A percentile compares a stretch with the other conserved stretches of the same genome.
These are phyloP conservation scores for Remersonia thermophila DNA, from an alignment of 2,329 filamentous ascomycete species.

Conservation along the genomic window DNA sequence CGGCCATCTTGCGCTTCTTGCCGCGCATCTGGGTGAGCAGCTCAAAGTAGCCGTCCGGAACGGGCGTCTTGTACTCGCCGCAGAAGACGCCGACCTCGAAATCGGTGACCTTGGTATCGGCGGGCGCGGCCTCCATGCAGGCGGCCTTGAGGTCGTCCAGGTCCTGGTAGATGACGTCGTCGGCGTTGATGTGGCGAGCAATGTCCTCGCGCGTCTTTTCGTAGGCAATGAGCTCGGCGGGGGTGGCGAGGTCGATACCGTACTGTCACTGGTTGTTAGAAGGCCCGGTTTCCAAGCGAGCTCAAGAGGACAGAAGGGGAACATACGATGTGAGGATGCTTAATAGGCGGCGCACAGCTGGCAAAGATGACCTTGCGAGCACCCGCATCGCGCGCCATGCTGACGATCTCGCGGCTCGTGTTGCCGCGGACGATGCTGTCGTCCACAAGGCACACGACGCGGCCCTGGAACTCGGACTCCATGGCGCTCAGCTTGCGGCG, in stretches of 20 bases:
- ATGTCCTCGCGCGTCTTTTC: slow-evolving; percentile 29
- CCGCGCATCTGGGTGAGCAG: slow-evolving; percentile 62
- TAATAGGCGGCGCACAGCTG: slow-evolving; percentile 71
- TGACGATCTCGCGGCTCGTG: slow-evolving; percentile 50
- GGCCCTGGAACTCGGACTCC: slow-evolving; percentile 68
- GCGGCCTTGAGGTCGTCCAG: slow-evolving; percentile 69
- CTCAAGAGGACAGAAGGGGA: background rate
- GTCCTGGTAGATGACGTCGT: slow-evolving; percentile 43
- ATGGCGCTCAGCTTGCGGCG: slow-evolving; percentile 84
- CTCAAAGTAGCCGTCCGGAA: slow-evolving; percentile 70
- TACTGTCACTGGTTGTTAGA: slow-evolving; percentile 20
- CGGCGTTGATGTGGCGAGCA: slow-evolving; percentile 30
- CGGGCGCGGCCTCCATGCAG: slow-evolving; percentile 58
- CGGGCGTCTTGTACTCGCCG: slow-evolving; percentile 72
- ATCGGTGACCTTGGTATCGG: slow-evolving; percentile 36
- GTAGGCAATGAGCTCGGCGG: slow-evolving; percentile 30
- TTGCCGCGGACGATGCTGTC: slow-evolving; percentile 84
- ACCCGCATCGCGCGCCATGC: slow-evolving; percentile 78
- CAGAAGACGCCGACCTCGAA: slow-evolving; percentile 93
- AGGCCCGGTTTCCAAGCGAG: too few species aligned
- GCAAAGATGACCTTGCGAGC: slow-evolving; percentile 75
- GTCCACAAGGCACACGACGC: slow-evolving; percentile 73
- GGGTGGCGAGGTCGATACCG: slow-evolving; percentile 36
- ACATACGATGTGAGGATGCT: slow-evolving; percentile 74
- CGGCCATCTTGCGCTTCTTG: slow-evolving; percentile 45